Base-by-base conservation (phyloP, 2,329 filamentous ascomycete species). In the Paracamarosporium sp. region DNA sequence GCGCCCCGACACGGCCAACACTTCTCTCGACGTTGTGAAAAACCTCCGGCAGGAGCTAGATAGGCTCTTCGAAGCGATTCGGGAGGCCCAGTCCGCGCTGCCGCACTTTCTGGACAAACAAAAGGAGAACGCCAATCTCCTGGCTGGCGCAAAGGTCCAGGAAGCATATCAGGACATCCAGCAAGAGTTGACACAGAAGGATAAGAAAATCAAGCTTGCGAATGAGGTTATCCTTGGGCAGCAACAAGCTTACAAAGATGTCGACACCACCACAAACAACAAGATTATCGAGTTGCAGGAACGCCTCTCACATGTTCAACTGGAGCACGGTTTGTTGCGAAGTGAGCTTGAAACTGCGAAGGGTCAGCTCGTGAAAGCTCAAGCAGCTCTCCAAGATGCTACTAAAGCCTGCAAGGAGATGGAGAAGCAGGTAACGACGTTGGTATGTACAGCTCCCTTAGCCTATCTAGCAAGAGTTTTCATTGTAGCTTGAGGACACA, bases 151-250 rank as follows among this genome's bases (percentile, higher is more conserved):
- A 1, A 55, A 64, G 47, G 47, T 72, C 50, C 69, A 69, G n/a
- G 62, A 70, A 31, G 63, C 59, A 4, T 62, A 70, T 15, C 59
- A 48, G 8, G 63, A 68, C 2, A 59, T 64, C 13, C 67, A 70
- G 30, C 57, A 66, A 4, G 67, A 73, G 59, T 52, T 74, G 3
- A 63, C 66, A 3, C 53, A 63, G 6, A 67, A 72, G 50, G 57
- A 71, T 48, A 71, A 71, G 51, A 72, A 71, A 56, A 59, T 69
- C 53, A 66, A 68, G 13, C 51, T 69, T 13, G 69, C 72, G 56
- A 64, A 71, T 40, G 57, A 48, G 11, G 60, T 72, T 4, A 69
- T 72, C n/a, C 57, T 70, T 1, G 67, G 68, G 45, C 69, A 72
- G 20, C 68, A 72, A 24, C 61, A 71, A 41, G 64, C 70, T 1